Evolutionary conservation across 306 rosid species (phyloP).

Genomic region (Cicer arietinum): DNA sequence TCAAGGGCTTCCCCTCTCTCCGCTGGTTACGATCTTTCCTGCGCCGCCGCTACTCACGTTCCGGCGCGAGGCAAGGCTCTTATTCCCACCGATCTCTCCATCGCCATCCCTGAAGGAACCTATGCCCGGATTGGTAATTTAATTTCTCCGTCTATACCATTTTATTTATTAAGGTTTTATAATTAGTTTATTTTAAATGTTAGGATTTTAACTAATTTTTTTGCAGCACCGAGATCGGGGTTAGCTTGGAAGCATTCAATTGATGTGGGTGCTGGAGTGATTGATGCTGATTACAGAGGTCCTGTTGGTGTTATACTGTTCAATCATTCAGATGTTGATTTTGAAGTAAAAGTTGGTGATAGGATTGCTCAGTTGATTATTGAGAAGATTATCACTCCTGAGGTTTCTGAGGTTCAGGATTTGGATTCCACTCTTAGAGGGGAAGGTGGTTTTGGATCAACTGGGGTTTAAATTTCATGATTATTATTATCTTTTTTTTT

Average conservation of each 20-base stretch:
- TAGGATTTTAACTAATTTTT: not conserved
- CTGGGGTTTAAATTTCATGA: slow-evolving; percentile 60
- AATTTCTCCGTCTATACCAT: too few species aligned
- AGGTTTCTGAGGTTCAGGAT: slow-evolving; percentile 68
- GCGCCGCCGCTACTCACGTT: slow-evolving; percentile 62
- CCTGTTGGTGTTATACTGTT: slow-evolving; percentile 77
- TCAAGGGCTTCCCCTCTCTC: slow-evolving; percentile 77
- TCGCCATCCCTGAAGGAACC: slow-evolving; percentile 73
- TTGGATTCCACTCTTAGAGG: slow-evolving; percentile 77
- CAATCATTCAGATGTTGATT: slow-evolving; percentile 76
- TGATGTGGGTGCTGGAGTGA: slow-evolving; percentile 88
- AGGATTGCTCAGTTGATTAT: slow-evolving; percentile 83
- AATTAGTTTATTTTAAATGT: not conserved
- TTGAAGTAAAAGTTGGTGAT: slow-evolving; percentile 74
- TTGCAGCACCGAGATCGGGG: slow-evolving; percentile 77
- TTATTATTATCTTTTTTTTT: too few species aligned
- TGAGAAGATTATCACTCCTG: slow-evolving; percentile 71
- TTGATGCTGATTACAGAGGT: slow-evolving; percentile 90
- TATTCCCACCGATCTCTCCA: slow-evolving; percentile 78
- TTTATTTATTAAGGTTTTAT: not conserved
- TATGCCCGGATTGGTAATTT: slow-evolving; percentile 76
- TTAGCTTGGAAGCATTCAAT: slow-evolving; percentile 84
- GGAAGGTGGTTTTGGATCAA: slow-evolving; percentile 84
- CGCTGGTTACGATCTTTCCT: slow-evolving; percentile 88
- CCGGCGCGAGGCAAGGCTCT: slow-evolving; percentile 83